phyloP scores from a whole-genome alignment of 1,139 yeast genomes.

The Suhomyces anneliseae region DNA sequence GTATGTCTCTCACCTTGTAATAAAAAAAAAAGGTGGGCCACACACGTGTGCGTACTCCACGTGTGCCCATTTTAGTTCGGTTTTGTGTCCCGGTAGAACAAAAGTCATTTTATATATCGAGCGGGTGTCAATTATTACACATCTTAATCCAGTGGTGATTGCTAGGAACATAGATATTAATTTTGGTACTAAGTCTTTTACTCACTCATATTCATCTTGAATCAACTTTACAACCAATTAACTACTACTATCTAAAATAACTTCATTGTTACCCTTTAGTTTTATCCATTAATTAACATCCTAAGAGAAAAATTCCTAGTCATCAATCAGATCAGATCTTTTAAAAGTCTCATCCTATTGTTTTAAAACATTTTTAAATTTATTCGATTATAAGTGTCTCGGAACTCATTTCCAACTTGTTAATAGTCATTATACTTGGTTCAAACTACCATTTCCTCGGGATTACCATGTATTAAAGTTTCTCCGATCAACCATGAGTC shows the following conservation, averaged over 20 bases:
- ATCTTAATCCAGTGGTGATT: not conserved
- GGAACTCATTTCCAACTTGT: not conserved
- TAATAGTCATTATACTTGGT: not conserved
- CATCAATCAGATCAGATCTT: too few relatives aligned
- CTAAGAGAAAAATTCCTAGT: too few relatives aligned
- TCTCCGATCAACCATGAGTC: conserved; percentile 7
- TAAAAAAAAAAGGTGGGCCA: too few relatives aligned
- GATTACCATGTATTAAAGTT: conserved; percentile 1
- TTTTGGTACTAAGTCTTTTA: too few relatives aligned
- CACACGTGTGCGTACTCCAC: conserved; percentile 6
- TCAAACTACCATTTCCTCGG: not conserved
- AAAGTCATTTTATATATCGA: conserved; percentile 1
- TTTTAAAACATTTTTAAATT: too few relatives aligned
- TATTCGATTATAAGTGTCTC: not conserved
- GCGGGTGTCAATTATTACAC: not conserved
- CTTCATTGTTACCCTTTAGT: too few relatives aligned
- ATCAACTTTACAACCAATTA: too few relatives aligned
- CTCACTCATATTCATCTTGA: too few relatives aligned
- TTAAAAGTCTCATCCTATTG: too few relatives aligned
- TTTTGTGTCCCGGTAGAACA: not conserved
- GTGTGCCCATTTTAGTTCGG: not conserved
- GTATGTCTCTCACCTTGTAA: too few relatives aligned
- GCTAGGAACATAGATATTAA: not conserved
- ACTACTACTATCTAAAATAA: too few relatives aligned
- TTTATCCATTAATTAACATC: too few relatives aligned